Percentiles rank a stretch among this genome's conserved stretches.
Evolutionary conservation across 2,329 filamentous ascomycete genomes (phyloP).

Genomic region (Sordariomycetes sp.): DNA sequence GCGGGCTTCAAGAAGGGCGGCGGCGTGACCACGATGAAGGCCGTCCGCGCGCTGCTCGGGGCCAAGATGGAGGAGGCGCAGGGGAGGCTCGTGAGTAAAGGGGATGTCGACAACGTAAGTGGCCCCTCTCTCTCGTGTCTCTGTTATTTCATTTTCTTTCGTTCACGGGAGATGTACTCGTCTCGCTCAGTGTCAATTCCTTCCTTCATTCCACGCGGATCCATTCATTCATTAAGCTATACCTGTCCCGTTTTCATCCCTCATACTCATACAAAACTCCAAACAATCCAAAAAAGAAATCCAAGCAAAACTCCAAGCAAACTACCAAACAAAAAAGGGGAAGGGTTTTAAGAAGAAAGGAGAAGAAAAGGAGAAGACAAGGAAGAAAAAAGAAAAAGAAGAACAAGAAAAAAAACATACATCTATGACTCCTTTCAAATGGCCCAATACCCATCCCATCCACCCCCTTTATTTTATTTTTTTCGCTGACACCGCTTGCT

Average conservation of each 20-base stretch:
- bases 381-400: background rate
- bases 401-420: background rate
- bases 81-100: conserved; percentile 74
- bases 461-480: background rate
- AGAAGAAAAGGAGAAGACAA: background rate
- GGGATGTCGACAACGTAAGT: conserved; percentile 70
- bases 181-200: background rate
- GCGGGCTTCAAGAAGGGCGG: conserved; percentile 62
- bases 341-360: no score
- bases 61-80: conserved; percentile 75
- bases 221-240: background rate
- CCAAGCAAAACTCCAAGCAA: background rate
- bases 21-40: conserved; percentile 85
- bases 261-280: conserved; percentile 25
- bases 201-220: background rate
- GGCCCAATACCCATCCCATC: no score
- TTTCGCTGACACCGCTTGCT: background rate
- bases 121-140: conserved; percentile 17
- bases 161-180: background rate
- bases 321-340: background rate
- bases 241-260: background rate
- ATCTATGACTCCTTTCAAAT: no score
- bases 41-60: conserved; percentile 65
- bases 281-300: background rate
- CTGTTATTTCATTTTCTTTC: background rate